Evolutionary conservation across 108 stramenopile species (phyloP).

Genomic region (Ochromonas danica): DNA sequence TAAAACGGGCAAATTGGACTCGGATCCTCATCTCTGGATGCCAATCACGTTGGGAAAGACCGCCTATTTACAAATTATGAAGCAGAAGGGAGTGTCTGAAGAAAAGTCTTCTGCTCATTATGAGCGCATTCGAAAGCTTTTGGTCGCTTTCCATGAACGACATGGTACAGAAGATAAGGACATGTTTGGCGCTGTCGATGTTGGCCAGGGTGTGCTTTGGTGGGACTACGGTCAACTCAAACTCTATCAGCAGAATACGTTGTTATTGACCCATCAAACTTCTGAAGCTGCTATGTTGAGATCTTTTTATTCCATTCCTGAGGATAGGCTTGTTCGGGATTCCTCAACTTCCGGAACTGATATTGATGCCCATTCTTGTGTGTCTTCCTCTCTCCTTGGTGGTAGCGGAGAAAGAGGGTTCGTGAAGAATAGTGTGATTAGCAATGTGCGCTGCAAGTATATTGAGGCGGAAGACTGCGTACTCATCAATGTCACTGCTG

Average conservation of each 20-base stretch:
- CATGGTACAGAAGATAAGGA: too few relatives aligned
- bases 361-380: conserved; percentile 61
- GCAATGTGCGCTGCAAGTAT: conserved; percentile 67
- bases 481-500: conserved; percentile 92
- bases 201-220: conserved; percentile 80
- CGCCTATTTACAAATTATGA: conserved; percentile 73
- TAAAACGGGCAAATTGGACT: conserved; percentile 82
- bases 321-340: conserved; percentile 46
- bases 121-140: conserved; percentile 75
- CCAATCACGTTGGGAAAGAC: conserved; percentile 79
- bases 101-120: conserved; percentile 60
- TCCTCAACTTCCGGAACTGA: conserved; percentile 55
- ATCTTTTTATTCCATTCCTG: conserved; percentile 35
- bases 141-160: conserved; percentile 65
- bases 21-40: conserved; percentile 99
- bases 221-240: conserved; percentile 97
- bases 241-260: conserved; percentile 82
- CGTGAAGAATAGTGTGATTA: conserved; percentile 69
- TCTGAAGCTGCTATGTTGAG: background rate
- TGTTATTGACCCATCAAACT: conserved; percentile 65
- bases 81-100: conserved; percentile 35
- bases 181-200: conserved; percentile 93
- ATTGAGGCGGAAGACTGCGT: conserved; percentile 85
- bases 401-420: conserved; percentile 53
- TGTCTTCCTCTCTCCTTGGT: conserved; percentile 67